Base-by-base conservation (phyloP, 352 stramenopile species). In the Globisporangium emineosum region DNA sequence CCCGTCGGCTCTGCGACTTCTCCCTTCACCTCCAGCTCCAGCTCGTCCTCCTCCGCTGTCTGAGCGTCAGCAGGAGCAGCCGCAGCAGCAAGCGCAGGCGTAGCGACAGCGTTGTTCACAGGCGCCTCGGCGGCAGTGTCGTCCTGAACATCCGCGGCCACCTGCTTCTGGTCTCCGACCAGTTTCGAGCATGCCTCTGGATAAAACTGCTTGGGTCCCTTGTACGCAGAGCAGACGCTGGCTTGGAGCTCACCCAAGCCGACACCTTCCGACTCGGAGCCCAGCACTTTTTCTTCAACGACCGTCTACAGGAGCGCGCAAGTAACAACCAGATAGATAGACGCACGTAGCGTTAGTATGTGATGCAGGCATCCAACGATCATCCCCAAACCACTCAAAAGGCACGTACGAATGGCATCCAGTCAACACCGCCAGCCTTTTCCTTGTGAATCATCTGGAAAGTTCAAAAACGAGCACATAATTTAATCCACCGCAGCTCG, bases 401-500 rank as follows among this genome's bases (percentile, higher is more conserved):
- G 23, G 5, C 13, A 65, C 81, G 30, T 76, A 93, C 83, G 62
- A 91, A 92, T 42, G 86, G 86, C 82, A 91, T 90, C 86, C 86
- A 93, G 17, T 67, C 45, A 21, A 90, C 74, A 13, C 63, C 75
- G 32, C 77, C 68, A 19, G 73, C 71, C 32, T 73, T 72, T 21
- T 91, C 77, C 32, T 77, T 75, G 32, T 70, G 70, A 67, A 91
- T 89, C 73, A 94, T 85, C 72, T 90, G 17, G 7, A n/a, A n/a
- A n/a, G n/a, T n/a, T n/a, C n/a, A n/a, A n/a, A n/a, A n/a, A n/a
- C n/a, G n/a, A n/a, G n/a, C n/a, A n/a, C n/a, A n/a, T n/a, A n/a
- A n/a, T 25, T 37, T 29, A n/a, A 6, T 30, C 10, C 23, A 52
- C 40, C 5, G 32, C 32, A 40, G 2, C 8, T 17, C 9, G 15